Conservation (phyloP, 139 green algal species). For the Chlamydomonas eustigma region DNA sequence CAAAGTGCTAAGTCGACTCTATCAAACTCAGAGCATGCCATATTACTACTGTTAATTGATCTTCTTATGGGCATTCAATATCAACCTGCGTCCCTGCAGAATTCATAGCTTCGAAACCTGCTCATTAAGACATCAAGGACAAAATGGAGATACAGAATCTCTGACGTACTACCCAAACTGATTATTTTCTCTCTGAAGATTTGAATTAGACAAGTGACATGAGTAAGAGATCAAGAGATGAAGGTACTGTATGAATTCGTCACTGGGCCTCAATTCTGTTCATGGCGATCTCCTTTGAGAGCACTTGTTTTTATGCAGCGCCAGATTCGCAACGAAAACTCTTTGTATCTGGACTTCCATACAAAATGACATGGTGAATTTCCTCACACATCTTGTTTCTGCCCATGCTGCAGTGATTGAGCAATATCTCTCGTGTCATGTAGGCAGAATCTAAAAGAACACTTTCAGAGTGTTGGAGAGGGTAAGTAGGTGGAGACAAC, state of each 20-base stretch:
- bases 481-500: background rate
- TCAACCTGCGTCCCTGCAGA: too few species aligned
- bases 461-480: background rate
- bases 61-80: too few species aligned
- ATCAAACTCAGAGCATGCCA: too few species aligned
- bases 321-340: background rate
- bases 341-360: slow-evolving; percentile 3
- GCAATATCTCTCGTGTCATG: background rate
- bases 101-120: too few species aligned
- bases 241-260: background rate
- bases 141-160: too few species aligned
- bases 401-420: background rate
- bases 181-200: too few species aligned
- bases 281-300: background rate
- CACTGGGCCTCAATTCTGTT: background rate
- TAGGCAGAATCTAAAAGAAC: background rate
- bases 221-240: background rate
- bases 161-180: too few species aligned
- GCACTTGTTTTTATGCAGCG: background rate
- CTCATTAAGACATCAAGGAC: too few species aligned
- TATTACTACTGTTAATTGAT: too few species aligned
- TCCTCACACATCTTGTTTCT: background rate
- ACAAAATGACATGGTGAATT: background rate
- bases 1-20: too few species aligned
- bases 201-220: too few species aligned